Evolutionary conservation across 306 rosid genomes (phyloP), one percentile per base, ranked within the genome.

Genomic region (Abrus precatorius): DNA sequence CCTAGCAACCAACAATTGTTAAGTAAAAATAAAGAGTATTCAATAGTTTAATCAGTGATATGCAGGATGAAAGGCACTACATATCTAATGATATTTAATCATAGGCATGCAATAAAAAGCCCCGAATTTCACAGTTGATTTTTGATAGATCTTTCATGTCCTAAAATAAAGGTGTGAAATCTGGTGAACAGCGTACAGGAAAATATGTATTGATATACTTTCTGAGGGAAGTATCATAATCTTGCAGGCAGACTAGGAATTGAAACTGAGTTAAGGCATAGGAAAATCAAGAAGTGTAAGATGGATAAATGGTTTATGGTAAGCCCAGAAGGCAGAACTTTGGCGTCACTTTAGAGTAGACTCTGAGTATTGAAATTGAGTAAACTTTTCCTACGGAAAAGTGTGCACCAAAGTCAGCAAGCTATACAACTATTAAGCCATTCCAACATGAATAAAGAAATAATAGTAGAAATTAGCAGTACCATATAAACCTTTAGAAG

Each of bases 381-480:
- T 33, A 33, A 33, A 47, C 36, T 34, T n/a, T 32, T 44, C 5
- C 9, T 7, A 34, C 14, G 43, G 32, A 11, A 32, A 61, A 20
- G 14, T 45, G 48, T 27, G 54, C 10, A 74, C 71, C 65, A 41
- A 56, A 56, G 50, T 28, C 41, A 27, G 67, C 65, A 55, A 41
- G 3, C 52, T 59, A 20, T 74, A 57, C 57, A 74, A 47, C 77
- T 72, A 72, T 72, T 54, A 54, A 55, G 20, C 54, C 14, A 27
- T 56, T 36, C 10, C 77, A 72, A 40, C 38, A 56, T 11, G 41
- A 56, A 27, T 29, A 27, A 47, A 55, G 2, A 57, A 69, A 45
- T 38, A 9, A 13, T 12, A 20, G 20, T 56, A 72, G 38, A 13
- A n/a, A 52, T 49, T 48, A 38, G 44, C 28, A 34, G 62, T 32